These are phyloP conservation scores for Coemansia sp. DNA, from an alignment of 192 early-diverging fungal genomes.

Conservation along the genomic window DNA sequence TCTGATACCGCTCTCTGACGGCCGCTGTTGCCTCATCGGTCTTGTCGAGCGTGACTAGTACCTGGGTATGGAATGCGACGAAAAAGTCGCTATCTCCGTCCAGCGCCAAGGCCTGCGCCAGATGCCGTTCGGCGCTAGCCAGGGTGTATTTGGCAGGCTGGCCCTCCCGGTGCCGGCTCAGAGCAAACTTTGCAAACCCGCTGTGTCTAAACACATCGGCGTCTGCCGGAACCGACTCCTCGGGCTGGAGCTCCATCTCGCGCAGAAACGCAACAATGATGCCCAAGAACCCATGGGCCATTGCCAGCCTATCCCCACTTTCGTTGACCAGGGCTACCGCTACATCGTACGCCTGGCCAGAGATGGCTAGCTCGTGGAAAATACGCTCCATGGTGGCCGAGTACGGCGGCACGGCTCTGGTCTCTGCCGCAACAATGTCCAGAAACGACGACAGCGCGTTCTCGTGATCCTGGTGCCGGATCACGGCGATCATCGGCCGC, in stretches of 20 bases:
- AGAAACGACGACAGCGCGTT: conserved; percentile 2
- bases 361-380: conserved; percentile 5
- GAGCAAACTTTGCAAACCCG: conserved; percentile 9
- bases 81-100: conserved; percentile 21
- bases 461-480: conserved; percentile 10
- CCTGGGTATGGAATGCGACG: conserved; percentile 20
- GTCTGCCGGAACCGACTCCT: background rate
- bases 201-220: conserved; percentile 19
- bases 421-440: conserved; percentile 8
- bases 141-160: conserved; percentile 13
- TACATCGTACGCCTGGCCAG: conserved; percentile 6
- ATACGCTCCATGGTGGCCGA: conserved; percentile 17
- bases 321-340: conserved; percentile 17
- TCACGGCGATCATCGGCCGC: conserved; percentile 14
- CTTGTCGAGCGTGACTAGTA: conserved; percentile 17
- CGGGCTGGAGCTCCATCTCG: conserved; percentile 22
- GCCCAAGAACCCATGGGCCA: conserved; percentile 31
- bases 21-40: background rate
- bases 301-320: conserved; percentile 11
- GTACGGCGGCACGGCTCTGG: conserved; percentile 1
- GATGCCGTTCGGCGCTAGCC: conserved; percentile 13
- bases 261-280: conserved; percentile 32
- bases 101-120: conserved; percentile 12
- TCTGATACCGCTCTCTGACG: conserved; percentile 3
- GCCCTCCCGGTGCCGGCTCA: background rate